phyloP scores from a whole-genome alignment of 306 rosid species.

The Castanopsis chinensis region DNA sequence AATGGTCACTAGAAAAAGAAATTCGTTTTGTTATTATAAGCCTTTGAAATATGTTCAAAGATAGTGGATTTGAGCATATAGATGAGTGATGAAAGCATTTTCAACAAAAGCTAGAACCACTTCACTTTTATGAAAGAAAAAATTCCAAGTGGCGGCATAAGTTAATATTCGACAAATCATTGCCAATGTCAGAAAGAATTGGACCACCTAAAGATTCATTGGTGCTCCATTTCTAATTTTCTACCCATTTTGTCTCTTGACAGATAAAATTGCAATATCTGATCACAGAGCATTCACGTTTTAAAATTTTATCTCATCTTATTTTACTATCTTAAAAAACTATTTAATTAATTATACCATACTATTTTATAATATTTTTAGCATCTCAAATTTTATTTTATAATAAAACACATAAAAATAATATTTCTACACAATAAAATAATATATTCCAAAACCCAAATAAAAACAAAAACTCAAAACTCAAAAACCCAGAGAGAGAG shows the following conservation, averaged over 20 bases:
- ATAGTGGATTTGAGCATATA: conserved; percentile 29
- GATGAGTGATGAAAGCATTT: conserved; percentile 16
- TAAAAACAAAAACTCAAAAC: too few species aligned
- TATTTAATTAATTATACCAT: too few species aligned
- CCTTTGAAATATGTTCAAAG: conserved; percentile 6
- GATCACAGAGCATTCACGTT: too few species aligned
- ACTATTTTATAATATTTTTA: too few species aligned
- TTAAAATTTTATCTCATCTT: too few species aligned
- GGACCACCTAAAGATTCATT: conserved; percentile 15
- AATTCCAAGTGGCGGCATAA: background rate
- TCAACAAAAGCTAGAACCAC: background rate
- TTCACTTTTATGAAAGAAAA: conserved; percentile 1
- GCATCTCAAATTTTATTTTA: too few species aligned
- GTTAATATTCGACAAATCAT: background rate
- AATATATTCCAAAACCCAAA: too few species aligned
- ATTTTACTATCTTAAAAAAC: too few species aligned
- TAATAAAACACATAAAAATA: too few species aligned
- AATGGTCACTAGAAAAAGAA: background rate
- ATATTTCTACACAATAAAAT: too few species aligned
- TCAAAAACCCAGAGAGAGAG: too few species aligned
- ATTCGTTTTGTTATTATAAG: conserved; percentile 1
- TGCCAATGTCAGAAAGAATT: conserved; percentile 1
- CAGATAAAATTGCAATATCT: background rate
- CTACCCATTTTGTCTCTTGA: background rate
- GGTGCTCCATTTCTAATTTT: background rate